Conservation (phyloP, 768 basidiomycete species). For the Serendipita sp. region DNA sequence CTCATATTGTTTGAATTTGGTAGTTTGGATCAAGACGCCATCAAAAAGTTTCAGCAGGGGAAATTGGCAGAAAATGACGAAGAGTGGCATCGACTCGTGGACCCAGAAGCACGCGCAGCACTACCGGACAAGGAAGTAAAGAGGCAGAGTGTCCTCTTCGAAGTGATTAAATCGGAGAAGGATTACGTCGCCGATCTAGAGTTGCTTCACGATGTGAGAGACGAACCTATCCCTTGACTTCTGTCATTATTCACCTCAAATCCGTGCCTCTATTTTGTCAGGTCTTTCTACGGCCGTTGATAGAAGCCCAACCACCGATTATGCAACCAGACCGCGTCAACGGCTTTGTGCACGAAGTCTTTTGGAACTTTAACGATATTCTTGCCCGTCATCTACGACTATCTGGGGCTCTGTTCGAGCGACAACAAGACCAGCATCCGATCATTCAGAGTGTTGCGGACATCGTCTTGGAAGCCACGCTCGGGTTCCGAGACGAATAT, state of each 20-base stretch:
- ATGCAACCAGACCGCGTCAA: conserved; percentile 38
- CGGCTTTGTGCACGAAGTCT: conserved; percentile 66
- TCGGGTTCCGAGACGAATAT: conserved; percentile 45
- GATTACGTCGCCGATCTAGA: conserved; percentile 76
- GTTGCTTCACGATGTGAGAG: conserved; percentile 44
- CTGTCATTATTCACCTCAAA: neutral
- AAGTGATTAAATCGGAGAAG: conserved; percentile 77
- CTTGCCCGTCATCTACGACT: conserved; percentile 50
- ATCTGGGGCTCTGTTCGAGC: conserved; percentile 53
- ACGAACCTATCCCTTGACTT: too few relatives aligned
- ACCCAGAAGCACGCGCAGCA: conserved; percentile 49
- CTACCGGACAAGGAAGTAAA: conserved; percentile 66
- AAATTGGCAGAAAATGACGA: conserved; percentile 50
- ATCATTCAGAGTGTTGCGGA: conserved; percentile 71
- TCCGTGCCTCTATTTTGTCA: conserved; percentile 20
- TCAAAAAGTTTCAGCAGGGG: conserved; percentile 53
- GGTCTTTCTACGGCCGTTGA: conserved; percentile 61
- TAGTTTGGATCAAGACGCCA: neutral
- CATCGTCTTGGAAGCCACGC: conserved; percentile 50
- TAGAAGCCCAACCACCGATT: conserved; percentile 45
- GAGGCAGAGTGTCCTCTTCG: conserved; percentile 76
- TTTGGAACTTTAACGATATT: conserved; percentile 66
- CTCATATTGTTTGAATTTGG: neutral
- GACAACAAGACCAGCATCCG: conserved; percentile 77
- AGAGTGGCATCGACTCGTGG: conserved; percentile 74